Evolutionary conservation across 148 eudicot species (phyloP).

Genomic region (Linanthus parryae): DNA sequence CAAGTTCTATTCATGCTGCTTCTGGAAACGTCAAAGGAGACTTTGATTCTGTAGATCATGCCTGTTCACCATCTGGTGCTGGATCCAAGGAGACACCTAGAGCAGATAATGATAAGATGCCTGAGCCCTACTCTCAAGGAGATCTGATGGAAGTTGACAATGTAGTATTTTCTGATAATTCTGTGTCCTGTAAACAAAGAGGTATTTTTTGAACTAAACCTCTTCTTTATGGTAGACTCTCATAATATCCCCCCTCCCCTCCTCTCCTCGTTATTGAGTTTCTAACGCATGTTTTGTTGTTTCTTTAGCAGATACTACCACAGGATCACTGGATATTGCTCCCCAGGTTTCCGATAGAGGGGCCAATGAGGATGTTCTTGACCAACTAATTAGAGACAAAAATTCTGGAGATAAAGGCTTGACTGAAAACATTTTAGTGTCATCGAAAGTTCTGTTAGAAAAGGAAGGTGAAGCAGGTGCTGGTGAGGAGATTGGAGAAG

Average conservation of each 20-base stretch:
- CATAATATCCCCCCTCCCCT: background rate
- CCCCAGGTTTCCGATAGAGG: constrained; percentile 14
- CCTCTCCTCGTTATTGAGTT: constrained; percentile 9
- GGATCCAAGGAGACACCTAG: constrained; percentile 10
- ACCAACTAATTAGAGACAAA: constrained; percentile 13
- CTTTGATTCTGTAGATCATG: constrained; percentile 6
- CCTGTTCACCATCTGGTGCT: constrained; percentile 12
- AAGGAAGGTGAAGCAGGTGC: constrained; percentile 12
- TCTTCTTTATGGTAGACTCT: constrained; percentile 1
- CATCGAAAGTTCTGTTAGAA: constrained; percentile 13
- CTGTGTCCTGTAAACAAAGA: constrained; percentile 16
- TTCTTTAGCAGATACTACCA: constrained; percentile 8
- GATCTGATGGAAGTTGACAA: constrained; percentile 19
- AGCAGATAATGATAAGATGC: constrained; percentile 12
- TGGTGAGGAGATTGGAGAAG: constrained; percentile 20
- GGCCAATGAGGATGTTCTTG: constrained; percentile 5
- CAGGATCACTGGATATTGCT: constrained; percentile 14
- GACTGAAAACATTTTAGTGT: constrained; percentile 14
- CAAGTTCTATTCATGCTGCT: constrained; percentile 15
- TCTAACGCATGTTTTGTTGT: background rate
- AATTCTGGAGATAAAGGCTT: constrained; percentile 12
- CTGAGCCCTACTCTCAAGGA: constrained; percentile 16
- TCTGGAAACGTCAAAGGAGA: constrained; percentile 10
- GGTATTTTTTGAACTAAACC: constrained; percentile 25
- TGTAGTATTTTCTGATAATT: constrained; percentile 11